phyloP scores from a whole-genome alignment of 139 green algal species.

The Desmodesmus armatus region DNA sequence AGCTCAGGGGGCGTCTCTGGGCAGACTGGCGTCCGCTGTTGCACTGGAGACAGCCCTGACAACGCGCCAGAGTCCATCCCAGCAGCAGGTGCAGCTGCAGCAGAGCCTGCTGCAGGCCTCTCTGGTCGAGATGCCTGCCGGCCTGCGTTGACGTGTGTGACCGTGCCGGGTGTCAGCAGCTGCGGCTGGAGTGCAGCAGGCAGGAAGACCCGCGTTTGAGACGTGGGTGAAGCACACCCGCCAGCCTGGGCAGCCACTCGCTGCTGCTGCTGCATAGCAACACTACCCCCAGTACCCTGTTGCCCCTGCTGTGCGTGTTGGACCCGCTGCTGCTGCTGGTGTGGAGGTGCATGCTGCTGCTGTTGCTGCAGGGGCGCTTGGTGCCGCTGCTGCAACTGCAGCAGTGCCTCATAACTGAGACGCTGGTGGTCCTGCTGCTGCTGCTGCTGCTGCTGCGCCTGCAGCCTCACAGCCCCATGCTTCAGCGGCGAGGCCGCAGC shows the following conservation, averaged over 20 bases:
- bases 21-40: not conserved
- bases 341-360: not conserved
- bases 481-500: not conserved
- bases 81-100: not conserved
- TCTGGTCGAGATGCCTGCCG: not conserved
- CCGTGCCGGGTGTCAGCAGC: slow-evolving; percentile 31
- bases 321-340: slow-evolving; percentile 17
- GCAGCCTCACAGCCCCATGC: not conserved
- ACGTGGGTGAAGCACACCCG: not conserved
- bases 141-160: not conserved
- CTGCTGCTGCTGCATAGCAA: slow-evolving; percentile 12
- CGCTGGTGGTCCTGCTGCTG: not conserved
- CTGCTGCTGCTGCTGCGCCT: slow-evolving; percentile 6
- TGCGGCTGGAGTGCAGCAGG: slow-evolving; percentile 9
- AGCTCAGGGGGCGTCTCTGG: not conserved
- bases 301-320: no score
- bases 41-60: not conserved
- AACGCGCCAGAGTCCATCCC: not conserved
- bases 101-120: not conserved
- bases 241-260: not conserved
- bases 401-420: not conserved
- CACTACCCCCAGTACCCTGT: no score
- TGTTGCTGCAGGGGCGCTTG: not conserved
- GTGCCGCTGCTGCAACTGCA: not conserved
- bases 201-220: not conserved